phyloP scores from a whole-genome alignment of 495 filamentous ascomycete species.

The Penicillium maclennaniae region DNA sequence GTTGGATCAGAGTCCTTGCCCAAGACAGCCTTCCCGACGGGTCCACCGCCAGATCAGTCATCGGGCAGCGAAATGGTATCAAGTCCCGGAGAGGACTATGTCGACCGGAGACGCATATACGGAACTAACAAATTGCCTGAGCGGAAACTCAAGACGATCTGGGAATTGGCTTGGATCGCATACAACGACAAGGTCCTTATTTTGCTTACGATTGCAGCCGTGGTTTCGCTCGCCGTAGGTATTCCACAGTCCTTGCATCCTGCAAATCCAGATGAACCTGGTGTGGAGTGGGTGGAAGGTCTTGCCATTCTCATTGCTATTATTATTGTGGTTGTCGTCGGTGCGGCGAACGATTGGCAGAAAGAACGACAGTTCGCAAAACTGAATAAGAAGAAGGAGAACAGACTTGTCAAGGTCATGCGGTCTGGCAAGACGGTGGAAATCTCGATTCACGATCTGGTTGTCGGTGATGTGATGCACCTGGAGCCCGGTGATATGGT shows the following conservation, averaged over 20 bases:
- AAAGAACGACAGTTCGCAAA: constrained; percentile 76
- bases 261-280: constrained; percentile 45
- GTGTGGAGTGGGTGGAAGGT: constrained; percentile 76
- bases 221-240: constrained; percentile 80
- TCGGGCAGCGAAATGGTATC: constrained; percentile 20
- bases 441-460: constrained; percentile 75
- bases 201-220: constrained; percentile 71
- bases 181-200: constrained; percentile 83
- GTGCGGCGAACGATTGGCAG: constrained; percentile 73
- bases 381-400: constrained; percentile 68
- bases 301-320: constrained; percentile 75
- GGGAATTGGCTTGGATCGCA: constrained; percentile 73
- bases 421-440: constrained; percentile 72
- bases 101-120: constrained; percentile 66
- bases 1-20: constrained; percentile 23
- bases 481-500: constrained; percentile 88
- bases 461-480: constrained; percentile 80
- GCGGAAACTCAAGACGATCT: constrained; percentile 67
- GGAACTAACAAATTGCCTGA: constrained; percentile 67
- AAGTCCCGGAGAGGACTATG: constrained; percentile 39
- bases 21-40: constrained; percentile 27
- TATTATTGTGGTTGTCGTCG: constrained; percentile 69
- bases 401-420: constrained; percentile 67
- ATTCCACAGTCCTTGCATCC: constrained; percentile 59
- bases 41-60: constrained; percentile 26